Percentiles rank a stretch among this genome's conserved stretches.
Evolutionary conservation across 306 rosid species (phyloP).

Genomic region (Vigna trinervia): DNA sequence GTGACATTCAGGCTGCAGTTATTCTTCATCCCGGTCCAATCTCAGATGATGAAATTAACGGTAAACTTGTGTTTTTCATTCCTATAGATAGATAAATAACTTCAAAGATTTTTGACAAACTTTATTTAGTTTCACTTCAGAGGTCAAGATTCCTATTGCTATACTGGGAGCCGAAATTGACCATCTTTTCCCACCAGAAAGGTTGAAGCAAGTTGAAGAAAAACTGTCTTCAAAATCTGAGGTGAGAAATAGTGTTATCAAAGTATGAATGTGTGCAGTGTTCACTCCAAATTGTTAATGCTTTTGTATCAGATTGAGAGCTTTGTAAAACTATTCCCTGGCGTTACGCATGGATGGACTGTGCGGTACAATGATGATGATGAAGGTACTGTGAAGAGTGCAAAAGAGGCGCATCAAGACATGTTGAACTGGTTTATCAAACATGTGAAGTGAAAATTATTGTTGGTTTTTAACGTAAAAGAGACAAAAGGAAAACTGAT

Average conservation of each 20-base stretch:
- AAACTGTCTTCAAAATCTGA: slow-evolving; percentile 47
- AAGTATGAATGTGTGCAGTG: no score
- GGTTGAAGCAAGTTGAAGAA: slow-evolving; percentile 53
- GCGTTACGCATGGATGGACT: slow-evolving; percentile 72
- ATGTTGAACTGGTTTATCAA: slow-evolving; percentile 67
- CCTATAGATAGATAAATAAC: not conserved
- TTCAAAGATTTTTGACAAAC: slow-evolving; percentile 15
- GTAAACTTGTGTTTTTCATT: slow-evolving; percentile 13
- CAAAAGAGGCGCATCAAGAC: slow-evolving; percentile 73
- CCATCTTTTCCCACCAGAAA: slow-evolving; percentile 43
- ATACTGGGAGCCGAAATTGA: slow-evolving; percentile 62
- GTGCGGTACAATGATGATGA: slow-evolving; percentile 59
- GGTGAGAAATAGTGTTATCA: slow-evolving; percentile 42
- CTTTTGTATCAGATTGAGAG: slow-evolving; percentile 50
- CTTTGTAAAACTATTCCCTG: slow-evolving; percentile 67
- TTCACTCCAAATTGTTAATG: slow-evolving; percentile 8
- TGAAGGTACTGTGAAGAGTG: slow-evolving; percentile 55
- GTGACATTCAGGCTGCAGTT: slow-evolving; percentile 55
- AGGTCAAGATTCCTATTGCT: slow-evolving; percentile 59
- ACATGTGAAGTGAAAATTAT: slow-evolving; percentile 48
- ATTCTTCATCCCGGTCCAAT: slow-evolving; percentile 55
- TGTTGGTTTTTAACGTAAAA: no score
- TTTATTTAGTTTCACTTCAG: slow-evolving; percentile 36
- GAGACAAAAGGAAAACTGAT: no score
- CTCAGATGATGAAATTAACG: slow-evolving; percentile 38